A percentile compares a stretch with the other conserved stretches of the same genome.
phyloP scores from a whole-genome alignment of 73 alveolate genomes.

The Strombidium stylifer region DNA sequence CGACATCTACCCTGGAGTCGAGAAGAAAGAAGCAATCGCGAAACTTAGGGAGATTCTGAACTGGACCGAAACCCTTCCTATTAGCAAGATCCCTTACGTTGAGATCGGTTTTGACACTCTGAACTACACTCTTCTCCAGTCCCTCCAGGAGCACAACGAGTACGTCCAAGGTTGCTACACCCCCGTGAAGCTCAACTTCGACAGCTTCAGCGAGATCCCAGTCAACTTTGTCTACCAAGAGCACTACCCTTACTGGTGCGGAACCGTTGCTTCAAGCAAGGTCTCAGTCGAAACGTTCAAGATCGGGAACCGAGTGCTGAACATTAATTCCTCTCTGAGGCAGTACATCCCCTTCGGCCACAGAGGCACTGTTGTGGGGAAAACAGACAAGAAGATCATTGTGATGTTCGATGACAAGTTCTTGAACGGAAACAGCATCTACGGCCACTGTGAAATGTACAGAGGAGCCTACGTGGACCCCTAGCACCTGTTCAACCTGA shows the following conservation, averaged over 20 bases:
- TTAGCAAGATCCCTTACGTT: constrained; percentile 15
- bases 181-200: neutral
- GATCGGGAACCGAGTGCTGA: constrained; percentile 60
- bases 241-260: constrained; percentile 42
- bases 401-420: constrained; percentile 45
- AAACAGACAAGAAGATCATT: constrained; percentile 26
- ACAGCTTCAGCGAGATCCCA: neutral
- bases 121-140: neutral
- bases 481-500: constrained; percentile 29
- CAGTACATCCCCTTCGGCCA: constrained; percentile 58
- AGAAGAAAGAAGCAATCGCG: neutral
- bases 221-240: constrained; percentile 16
- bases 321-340: constrained; percentile 30
- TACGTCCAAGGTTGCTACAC: neutral
- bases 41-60: neutral
- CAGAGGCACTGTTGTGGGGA: constrained; percentile 62
- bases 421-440: constrained; percentile 16
- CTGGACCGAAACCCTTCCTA: constrained; percentile 21
- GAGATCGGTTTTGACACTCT: constrained; percentile 32
- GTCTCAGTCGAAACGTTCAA: constrained; percentile 5
- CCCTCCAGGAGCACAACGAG: neutral
- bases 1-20: neutral
- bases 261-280: constrained; percentile 13
- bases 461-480: constrained; percentile 41
- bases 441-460: constrained; percentile 13